Percentiles rank a stretch among this genome's conserved stretches.
phyloP scores from a whole-genome alignment of 805 yeast genomes.

The Candida loeiensis region DNA sequence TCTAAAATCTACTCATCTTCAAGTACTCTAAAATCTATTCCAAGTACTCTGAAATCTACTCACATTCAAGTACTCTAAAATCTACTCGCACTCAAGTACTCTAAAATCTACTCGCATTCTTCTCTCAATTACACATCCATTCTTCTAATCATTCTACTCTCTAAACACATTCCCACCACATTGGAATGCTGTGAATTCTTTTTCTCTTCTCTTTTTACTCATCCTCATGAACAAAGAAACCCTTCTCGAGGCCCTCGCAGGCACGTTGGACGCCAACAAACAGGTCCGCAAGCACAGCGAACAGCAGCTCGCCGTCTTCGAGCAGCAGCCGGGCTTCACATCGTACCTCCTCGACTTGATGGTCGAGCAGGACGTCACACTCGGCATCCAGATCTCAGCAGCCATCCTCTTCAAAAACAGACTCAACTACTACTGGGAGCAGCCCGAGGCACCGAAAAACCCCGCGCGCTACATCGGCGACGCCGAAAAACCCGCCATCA shows the following conservation, averaged over 20 bases:
- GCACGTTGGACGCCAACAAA: slow-evolving; percentile 52
- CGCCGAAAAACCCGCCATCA: slow-evolving; percentile 34
- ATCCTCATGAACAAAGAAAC: slow-evolving; percentile 46
- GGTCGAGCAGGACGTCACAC: slow-evolving; percentile 40
- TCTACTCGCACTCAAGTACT: too few relatives aligned
- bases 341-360: slow-evolving; percentile 50
- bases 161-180: neutral
- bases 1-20: too few relatives aligned
- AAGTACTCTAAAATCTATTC: too few relatives aligned
- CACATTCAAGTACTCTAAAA: too few relatives aligned
- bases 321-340: slow-evolving; percentile 57
- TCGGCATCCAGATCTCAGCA: slow-evolving; percentile 43
- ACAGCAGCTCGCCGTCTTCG: slow-evolving; percentile 46
- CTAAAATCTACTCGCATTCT: too few relatives aligned
- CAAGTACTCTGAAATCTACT: too few relatives aligned
- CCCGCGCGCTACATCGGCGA: slow-evolving; percentile 23
- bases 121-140: too few relatives aligned
- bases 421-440: slow-evolving; percentile 35
- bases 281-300: slow-evolving; percentile 53
- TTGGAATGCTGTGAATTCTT: neutral
- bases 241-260: slow-evolving; percentile 47
- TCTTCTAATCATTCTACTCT: too few relatives aligned
- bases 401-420: slow-evolving; percentile 45
- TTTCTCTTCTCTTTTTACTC: neutral
- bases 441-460: slow-evolving; percentile 28